A percentile compares a stretch with the other conserved stretches of the same genome.
phyloP scores from a whole-genome alignment of 176 grass and related monocot genomes.

The Dactylis glomerata region DNA sequence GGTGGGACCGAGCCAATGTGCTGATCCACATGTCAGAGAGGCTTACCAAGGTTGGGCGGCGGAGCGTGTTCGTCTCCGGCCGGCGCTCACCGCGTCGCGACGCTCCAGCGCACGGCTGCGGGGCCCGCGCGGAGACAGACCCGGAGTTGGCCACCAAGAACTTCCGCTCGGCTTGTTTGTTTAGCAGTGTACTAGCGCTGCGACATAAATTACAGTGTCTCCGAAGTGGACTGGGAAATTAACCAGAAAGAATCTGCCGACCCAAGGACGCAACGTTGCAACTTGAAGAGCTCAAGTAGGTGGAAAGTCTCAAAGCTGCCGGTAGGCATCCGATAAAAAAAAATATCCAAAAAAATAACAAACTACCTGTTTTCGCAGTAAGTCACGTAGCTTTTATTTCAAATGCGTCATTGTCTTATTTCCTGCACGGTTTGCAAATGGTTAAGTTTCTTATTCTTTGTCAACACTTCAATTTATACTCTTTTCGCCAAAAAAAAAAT shows the following conservation, averaged over 20 bases:
- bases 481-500: no score
- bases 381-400: no score
- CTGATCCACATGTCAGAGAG: background rate
- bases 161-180: background rate
- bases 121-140: background rate
- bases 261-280: background rate
- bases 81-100: background rate
- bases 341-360: no score
- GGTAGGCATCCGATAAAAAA: no score
- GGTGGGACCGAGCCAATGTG: background rate
- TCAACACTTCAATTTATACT: no score
- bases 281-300: background rate
- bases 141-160: background rate
- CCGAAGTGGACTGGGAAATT: background rate
- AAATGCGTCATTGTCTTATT: no score
- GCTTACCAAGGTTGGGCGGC: fast-evolving
- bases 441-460: no score
- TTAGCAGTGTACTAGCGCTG: background rate
- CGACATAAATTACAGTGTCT: background rate
- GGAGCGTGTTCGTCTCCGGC: background rate
- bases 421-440: no score
- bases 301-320: no score
- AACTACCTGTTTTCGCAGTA: no score
- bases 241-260: background rate
- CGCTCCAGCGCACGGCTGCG: background rate